These are phyloP conservation scores for Hymenotorrendiella dingleyae DNA, from an alignment of 2,329 filamentous ascomycete species.

Conservation along the genomic window DNA sequence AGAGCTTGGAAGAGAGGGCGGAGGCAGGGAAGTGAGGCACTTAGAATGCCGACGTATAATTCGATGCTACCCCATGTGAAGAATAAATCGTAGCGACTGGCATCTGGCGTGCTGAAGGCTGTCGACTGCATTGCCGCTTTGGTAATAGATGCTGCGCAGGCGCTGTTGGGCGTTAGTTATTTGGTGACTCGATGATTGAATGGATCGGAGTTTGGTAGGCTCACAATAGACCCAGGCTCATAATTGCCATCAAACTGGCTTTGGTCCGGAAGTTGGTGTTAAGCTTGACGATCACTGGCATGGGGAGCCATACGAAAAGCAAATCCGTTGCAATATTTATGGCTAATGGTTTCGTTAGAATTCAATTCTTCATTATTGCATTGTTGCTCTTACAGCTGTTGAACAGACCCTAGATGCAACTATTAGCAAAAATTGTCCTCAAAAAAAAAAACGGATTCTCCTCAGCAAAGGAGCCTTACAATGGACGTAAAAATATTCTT, in stretches of 20 bases:
- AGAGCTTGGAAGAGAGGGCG: slow-evolving; percentile 34
- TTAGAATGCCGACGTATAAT: slow-evolving; percentile 38
- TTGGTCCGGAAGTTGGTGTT: slow-evolving; percentile 38
- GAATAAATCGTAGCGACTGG: slow-evolving; percentile 30
- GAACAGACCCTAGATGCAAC: slow-evolving; percentile 30
- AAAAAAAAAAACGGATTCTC: background rate
- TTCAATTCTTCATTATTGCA: too few relatives aligned
- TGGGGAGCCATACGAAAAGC: slow-evolving; percentile 35
- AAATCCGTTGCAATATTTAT: slow-evolving; percentile 25
- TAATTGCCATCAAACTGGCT: slow-evolving; percentile 28
- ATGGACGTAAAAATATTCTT: slow-evolving; percentile 36
- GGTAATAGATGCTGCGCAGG: slow-evolving; percentile 37
- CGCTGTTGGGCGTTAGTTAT: slow-evolving; percentile 24
- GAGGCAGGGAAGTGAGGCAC: slow-evolving; percentile 38
- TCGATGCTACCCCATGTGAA: slow-evolving; percentile 41
- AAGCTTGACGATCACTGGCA: slow-evolving; percentile 38
- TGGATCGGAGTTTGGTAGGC: background rate
- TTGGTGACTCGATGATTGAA: background rate
- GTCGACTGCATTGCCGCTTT: slow-evolving; percentile 35
- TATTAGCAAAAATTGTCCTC: background rate
- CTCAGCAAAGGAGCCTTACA: slow-evolving; percentile 16
- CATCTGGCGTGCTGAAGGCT: slow-evolving; percentile 32
- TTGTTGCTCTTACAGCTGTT: slow-evolving; percentile 39
- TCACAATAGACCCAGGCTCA: slow-evolving; percentile 23
- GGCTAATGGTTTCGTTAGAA: slow-evolving; percentile 6